Conservation (phyloP, 208 protist species). For the Cochliopodium minus region DNA sequence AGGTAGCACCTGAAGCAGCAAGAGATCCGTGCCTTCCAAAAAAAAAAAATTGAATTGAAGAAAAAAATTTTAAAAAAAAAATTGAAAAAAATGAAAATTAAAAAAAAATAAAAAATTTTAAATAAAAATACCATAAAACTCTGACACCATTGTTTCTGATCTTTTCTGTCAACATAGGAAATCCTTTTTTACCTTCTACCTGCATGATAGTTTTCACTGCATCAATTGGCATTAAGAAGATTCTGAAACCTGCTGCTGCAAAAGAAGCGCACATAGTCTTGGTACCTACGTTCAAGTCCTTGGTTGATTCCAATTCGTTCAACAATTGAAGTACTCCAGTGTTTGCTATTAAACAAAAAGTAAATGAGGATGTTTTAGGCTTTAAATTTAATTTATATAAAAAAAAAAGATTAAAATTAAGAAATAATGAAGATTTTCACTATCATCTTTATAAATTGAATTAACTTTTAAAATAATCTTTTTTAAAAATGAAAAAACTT, state of each 20-base stretch:
- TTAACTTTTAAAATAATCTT: too few relatives aligned
- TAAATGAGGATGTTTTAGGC: too few relatives aligned
- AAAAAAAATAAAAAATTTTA: too few relatives aligned
- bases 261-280: constrained; percentile 34
- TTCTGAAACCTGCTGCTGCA: constrained; percentile 28
- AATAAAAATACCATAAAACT: constrained; percentile 16
- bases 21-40: constrained; percentile 35
- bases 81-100: too few relatives aligned
- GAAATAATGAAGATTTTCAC: too few relatives aligned
- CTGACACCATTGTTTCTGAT: constrained; percentile 4
- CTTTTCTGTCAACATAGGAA: constrained; percentile 22
- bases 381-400: too few relatives aligned
- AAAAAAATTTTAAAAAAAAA: too few relatives aligned
- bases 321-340: constrained; percentile 35
- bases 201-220: constrained; percentile 40
- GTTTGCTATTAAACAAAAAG: too few relatives aligned
- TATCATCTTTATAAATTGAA: too few relatives aligned
- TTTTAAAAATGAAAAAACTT: too few relatives aligned
- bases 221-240: constrained; percentile 42
- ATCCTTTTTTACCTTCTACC: constrained; percentile 24
- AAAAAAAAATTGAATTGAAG: constrained; percentile 18
- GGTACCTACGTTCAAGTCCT: constrained; percentile 22
- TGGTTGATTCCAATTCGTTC: constrained; percentile 25
- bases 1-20: constrained; percentile 28
- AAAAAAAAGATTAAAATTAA: too few relatives aligned